Conservation (phyloP, 257 asterid genomes). For the Solanum rostratum region DNA sequence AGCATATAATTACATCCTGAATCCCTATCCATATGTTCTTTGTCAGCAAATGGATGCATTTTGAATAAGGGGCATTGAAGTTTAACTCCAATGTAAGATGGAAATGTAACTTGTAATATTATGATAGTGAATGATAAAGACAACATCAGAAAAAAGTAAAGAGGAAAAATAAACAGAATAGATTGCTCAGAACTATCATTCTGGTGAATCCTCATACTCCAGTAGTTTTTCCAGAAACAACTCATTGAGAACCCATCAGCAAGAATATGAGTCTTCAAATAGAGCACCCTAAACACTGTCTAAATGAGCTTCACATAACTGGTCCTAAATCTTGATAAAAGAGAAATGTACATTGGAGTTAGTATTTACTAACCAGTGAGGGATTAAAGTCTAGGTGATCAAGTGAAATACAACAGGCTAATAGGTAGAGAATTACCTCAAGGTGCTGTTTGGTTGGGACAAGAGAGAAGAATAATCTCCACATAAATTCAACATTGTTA, state of each 20-base stretch:
- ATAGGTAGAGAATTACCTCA: not conserved
- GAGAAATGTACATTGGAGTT: too few relatives aligned
- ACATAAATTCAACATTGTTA: not conserved
- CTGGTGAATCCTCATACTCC: not conserved
- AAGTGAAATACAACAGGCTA: not conserved
- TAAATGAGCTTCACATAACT: not conserved
- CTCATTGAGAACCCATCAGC: not conserved
- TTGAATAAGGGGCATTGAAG: not conserved
- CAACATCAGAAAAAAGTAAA: not conserved
- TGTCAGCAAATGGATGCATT: not conserved
- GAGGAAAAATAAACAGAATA: not conserved
- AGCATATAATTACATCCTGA: not conserved
- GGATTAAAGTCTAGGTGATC: not conserved
- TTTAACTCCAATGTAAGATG: not conserved
- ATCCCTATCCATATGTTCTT: not conserved
- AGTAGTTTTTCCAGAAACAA: not conserved
- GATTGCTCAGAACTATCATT: not conserved
- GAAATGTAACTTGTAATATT: not conserved
- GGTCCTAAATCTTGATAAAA: not conserved
- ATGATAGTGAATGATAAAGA: not conserved
- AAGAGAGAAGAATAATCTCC: not conserved
- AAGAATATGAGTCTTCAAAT: not conserved
- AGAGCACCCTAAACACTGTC: not conserved
- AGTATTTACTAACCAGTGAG: not conserved
- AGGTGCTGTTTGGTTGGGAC: not conserved